Evolutionary conservation across 129 eudicot genomes (phyloP).

Genomic region (Flaveria linearis): DNA sequence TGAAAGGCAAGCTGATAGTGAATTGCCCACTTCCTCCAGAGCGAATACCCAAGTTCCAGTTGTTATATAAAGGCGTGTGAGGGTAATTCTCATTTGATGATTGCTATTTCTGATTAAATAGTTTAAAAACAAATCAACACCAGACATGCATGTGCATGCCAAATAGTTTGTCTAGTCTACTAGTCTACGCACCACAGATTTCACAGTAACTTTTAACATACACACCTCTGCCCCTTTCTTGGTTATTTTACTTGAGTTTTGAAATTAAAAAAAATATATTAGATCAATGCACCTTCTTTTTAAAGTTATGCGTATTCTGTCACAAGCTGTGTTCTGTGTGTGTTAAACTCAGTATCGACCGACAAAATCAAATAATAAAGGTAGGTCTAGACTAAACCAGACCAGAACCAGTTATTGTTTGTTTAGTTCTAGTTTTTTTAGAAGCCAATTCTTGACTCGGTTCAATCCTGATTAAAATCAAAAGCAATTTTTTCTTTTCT

Average conservation of each 20-base stretch:
- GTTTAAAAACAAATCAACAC: background rate
- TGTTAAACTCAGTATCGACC: background rate
- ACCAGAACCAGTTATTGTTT: background rate
- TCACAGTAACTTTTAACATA: background rate
- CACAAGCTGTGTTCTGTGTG: background rate
- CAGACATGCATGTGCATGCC: constrained; percentile 8
- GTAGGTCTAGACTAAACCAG: background rate
- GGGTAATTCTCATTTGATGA: constrained; percentile 30
- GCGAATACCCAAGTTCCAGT: constrained; percentile 85
- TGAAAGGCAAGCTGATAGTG: constrained; percentile 95
- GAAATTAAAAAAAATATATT: background rate
- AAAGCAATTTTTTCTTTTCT: background rate
- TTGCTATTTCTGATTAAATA: constrained; percentile 3
- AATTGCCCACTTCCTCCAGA: constrained; percentile 91
- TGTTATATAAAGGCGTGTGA: constrained; percentile 78
- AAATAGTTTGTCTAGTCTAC: background rate
- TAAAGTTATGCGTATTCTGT: background rate
- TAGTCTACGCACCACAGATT: background rate
- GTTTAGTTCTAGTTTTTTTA: background rate
- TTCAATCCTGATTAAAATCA: background rate
- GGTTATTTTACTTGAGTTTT: background rate
- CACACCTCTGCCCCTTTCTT: background rate
- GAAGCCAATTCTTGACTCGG: background rate
- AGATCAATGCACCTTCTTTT: constrained; percentile 7
- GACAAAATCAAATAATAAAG: background rate